Percentiles rank a stretch among this genome's conserved stretches.
These are phyloP conservation scores for Whalleya microplaca DNA, from an alignment of 2,329 filamentous ascomycete genomes.

Conservation along the genomic window DNA sequence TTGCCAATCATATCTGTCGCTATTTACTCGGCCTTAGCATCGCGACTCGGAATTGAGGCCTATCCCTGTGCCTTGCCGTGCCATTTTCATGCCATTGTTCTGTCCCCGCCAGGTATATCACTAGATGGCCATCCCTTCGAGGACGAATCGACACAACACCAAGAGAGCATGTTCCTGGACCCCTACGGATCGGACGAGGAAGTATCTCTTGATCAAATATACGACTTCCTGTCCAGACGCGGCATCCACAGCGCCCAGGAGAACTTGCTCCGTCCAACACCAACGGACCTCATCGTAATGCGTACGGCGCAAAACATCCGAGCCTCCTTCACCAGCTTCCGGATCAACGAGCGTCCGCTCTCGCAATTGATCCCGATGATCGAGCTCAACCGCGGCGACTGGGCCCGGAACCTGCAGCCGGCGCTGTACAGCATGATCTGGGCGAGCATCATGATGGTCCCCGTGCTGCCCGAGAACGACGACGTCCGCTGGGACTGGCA, in stretches of 20 bases:
- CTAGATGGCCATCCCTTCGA: conserved; percentile 55
- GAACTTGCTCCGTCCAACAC: conserved; percentile 65
- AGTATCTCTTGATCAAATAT: conserved; percentile 62
- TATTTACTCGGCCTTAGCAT: conserved; percentile 82
- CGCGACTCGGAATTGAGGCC: conserved; percentile 74
- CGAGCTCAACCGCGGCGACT: conserved; percentile 50
- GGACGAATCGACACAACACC: conserved; percentile 44
- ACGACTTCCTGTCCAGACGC: conserved; percentile 57
- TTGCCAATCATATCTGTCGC: conserved; percentile 84
- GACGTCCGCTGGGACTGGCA: conserved; percentile 55
- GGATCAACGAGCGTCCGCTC: conserved; percentile 42
- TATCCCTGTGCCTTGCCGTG: conserved; percentile 81
- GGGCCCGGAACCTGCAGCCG: conserved; percentile 57
- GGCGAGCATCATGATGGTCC: conserved; percentile 64
- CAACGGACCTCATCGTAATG: conserved; percentile 69
- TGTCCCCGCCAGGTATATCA: conserved; percentile 61
- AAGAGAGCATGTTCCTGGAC: conserved; percentile 77
- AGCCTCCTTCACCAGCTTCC: conserved; percentile 63
- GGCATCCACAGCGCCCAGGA: conserved; percentile 48
- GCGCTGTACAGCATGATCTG: conserved; percentile 76
- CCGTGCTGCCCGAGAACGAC: conserved; percentile 43
- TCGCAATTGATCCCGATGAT: conserved; percentile 43
- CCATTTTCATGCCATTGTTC: conserved; percentile 82
- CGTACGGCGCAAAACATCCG: conserved; percentile 82
- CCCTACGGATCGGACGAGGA: conserved; percentile 75